Evolutionary conservation across 495 filamentous ascomycete genomes (phyloP).

Genomic region (Talaromyces adpressus): DNA sequence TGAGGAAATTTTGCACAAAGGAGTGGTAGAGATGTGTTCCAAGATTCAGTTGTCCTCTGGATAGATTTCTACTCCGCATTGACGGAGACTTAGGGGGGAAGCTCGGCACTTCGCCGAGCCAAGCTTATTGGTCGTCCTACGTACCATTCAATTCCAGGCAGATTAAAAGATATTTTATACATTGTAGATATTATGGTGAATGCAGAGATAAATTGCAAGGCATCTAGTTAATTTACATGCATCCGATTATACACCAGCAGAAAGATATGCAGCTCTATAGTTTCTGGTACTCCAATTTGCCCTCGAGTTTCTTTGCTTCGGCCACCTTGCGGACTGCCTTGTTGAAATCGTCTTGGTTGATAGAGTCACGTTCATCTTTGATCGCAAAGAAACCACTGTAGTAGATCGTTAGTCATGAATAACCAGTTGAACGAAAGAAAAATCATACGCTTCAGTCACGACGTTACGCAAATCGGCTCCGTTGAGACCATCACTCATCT

Average conservation of each 20-base stretch:
- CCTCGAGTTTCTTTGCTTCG: constrained; percentile 96
- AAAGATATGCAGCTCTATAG: constrained; percentile 45
- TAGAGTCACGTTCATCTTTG: constrained; percentile 89
- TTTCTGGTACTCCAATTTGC: constrained; percentile 97
- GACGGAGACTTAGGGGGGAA: not conserved
- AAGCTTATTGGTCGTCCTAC: not conserved
- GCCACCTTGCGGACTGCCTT: constrained; percentile 95
- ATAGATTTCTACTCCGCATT: not conserved
- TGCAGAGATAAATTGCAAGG: constrained; percentile 1
- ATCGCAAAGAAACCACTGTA: constrained; percentile 88
- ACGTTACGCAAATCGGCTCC: constrained; percentile 97
- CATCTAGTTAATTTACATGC: constrained; percentile 10
- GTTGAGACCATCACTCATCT: constrained; percentile 98
- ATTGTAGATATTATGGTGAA: not conserved
- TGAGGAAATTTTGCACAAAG: not conserved
- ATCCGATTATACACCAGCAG: not conserved
- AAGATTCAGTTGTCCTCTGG: not conserved
- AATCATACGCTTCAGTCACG: constrained; percentile 91
- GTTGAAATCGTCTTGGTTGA: constrained; percentile 99
- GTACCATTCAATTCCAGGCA: not conserved
- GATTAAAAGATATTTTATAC: no score
- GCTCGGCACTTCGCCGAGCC: not conserved
- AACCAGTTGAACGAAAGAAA: not conserved
- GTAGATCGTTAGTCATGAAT: constrained; percentile 10
- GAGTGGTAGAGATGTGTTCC: not conserved